Conservation (phyloP, 345 rosid genomes). For the Eutrema heterophyllum region DNA sequence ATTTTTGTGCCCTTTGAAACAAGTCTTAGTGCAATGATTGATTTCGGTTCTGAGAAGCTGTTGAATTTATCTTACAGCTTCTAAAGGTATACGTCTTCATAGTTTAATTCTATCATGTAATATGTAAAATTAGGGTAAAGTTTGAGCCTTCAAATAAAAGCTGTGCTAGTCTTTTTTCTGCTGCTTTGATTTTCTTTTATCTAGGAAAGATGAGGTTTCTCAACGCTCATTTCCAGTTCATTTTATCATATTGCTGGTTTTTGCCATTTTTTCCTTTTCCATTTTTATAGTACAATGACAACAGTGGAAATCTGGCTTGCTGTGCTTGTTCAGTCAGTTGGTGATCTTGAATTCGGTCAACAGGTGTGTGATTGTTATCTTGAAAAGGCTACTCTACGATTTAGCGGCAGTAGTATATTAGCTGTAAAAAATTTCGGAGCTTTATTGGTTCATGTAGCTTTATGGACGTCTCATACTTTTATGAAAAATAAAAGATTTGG, state of each 20-base stretch:
- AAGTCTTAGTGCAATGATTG: conserved; percentile 8
- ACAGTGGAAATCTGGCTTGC: conserved; percentile 96
- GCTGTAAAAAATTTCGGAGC: neutral
- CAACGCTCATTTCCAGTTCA: conserved; percentile 2
- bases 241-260: neutral
- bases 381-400: conserved; percentile 5
- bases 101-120: conserved; percentile 3
- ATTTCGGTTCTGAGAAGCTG: conserved; percentile 60
- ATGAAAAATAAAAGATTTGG: neutral
- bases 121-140: neutral
- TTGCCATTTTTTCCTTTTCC: conserved; percentile 13
- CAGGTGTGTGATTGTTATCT: conserved; percentile 52
- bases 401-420: neutral
- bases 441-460: neutral
- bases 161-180: conserved; percentile 2
- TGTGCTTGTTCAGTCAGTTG: conserved; percentile 81
- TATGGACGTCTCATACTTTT: neutral
- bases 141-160: conserved; percentile 3
- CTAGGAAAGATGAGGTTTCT: neutral
- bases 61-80: conserved; percentile 93
- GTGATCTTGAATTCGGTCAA: conserved; percentile 87
- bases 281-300: conserved; percentile 78
- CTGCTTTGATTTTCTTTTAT: conserved; percentile 5
- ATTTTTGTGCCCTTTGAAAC: conserved; percentile 1
- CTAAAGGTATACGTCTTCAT: conserved; percentile 53